Percentiles rank a stretch among this genome's conserved stretches.
These are phyloP conservation scores for Grosmannia penicillata DNA, from an alignment of 2,329 filamentous ascomycete species.

Conservation along the genomic window DNA sequence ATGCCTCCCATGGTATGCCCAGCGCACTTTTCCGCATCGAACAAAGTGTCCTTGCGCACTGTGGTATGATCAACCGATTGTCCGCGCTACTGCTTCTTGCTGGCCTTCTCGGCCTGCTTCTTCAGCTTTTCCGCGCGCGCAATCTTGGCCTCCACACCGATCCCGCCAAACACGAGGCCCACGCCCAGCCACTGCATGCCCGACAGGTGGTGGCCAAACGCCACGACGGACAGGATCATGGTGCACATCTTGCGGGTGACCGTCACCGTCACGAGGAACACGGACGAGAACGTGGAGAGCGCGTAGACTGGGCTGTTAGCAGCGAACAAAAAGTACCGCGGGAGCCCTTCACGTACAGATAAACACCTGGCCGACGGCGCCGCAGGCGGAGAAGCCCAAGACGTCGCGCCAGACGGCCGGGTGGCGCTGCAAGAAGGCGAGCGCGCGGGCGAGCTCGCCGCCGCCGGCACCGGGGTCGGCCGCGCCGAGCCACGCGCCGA, in stretches of 20 bases:
- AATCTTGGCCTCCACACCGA: conserved; percentile 78
- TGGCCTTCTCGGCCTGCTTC: conserved; percentile 51
- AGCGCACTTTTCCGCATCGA: too few species aligned
- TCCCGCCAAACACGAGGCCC: conserved; percentile 82
- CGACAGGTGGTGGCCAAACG: conserved; percentile 79
- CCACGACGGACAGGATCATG: conserved; percentile 91
- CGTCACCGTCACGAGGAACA: conserved; percentile 88
- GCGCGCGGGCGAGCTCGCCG: conserved; percentile 66
- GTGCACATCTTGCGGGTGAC: conserved; percentile 98
- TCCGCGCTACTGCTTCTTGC: conserved; percentile 17
- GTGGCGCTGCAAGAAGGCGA: conserved; percentile 66
- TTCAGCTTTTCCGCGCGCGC: conserved; percentile 68
- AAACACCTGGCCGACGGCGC: conserved; percentile 88
- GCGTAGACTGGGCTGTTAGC: conserved; percentile 55
- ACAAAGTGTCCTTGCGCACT: too few species aligned
- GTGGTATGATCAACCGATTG: too few species aligned
- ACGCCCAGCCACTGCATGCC: conserved; percentile 92
- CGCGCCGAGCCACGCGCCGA: conserved; percentile 53
- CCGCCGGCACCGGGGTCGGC: conserved; percentile 38
- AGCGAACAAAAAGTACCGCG: background rate
- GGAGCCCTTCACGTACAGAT: conserved; percentile 76
- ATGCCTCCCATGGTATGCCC: too few species aligned
- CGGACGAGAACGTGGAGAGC: conserved; percentile 76
- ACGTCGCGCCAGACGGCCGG: conserved; percentile 78
- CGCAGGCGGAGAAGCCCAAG: conserved; percentile 76